Percentiles rank a stretch among this genome's conserved stretches.
These are phyloP conservation scores for Leishmania guyanensis DNA, from an alignment of 208 protist species.

Conservation along the genomic window DNA sequence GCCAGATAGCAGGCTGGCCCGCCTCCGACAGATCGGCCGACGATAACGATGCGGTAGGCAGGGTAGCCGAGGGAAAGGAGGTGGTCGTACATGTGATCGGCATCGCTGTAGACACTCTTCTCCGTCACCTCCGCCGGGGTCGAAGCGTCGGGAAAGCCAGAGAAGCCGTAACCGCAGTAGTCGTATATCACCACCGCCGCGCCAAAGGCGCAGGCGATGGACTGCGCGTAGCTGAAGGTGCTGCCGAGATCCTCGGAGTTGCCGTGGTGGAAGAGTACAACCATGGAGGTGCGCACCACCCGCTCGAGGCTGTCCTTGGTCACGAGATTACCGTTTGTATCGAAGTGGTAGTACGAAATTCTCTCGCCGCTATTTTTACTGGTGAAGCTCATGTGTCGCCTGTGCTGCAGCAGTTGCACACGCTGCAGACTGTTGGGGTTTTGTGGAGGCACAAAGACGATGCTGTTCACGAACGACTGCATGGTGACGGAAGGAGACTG, in stretches of 20 bases:
- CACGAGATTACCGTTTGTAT: not conserved
- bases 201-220: constrained; percentile 28
- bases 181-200: constrained; percentile 67
- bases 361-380: constrained; percentile 26
- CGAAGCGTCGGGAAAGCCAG: constrained; percentile 14
- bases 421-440: constrained; percentile 33
- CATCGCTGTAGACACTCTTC: constrained; percentile 65
- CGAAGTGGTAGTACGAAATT: constrained; percentile 39
- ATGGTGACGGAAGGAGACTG: constrained; percentile 9
- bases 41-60: constrained; percentile 49
- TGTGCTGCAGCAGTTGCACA: constrained; percentile 36
- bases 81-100: constrained; percentile 66
- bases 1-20: constrained; percentile 79
- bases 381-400: constrained; percentile 41
- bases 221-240: constrained; percentile 36
- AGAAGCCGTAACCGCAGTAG: constrained; percentile 85
- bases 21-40: constrained; percentile 80
- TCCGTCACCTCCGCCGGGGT: constrained; percentile 20
- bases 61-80: constrained; percentile 42
- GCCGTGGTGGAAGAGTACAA: constrained; percentile 77
- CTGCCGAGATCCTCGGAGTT: constrained; percentile 73
- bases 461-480: constrained; percentile 39
- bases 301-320: not conserved
- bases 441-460: constrained; percentile 66
- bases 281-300: constrained; percentile 18